Evolutionary conservation across 2,329 filamentous ascomycete species (phyloP).

Genomic region (Fusarium annulatum): DNA sequence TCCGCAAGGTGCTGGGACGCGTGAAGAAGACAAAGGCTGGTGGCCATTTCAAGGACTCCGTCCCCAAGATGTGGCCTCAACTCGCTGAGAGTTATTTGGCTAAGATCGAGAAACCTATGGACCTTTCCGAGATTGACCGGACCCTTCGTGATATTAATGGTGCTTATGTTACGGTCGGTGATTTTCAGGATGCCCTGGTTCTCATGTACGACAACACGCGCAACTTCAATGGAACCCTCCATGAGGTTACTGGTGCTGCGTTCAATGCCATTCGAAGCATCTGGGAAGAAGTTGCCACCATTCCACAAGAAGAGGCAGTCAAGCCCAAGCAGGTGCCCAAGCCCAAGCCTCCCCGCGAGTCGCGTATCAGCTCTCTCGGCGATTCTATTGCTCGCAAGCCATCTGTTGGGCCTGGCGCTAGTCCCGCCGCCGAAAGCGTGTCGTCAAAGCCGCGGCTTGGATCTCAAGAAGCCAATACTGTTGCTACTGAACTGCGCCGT

Average conservation of each 20-base stretch:
- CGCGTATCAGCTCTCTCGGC: conserved; percentile 44
- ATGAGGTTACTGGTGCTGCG: conserved; percentile 74
- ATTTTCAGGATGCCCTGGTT: conserved; percentile 78
- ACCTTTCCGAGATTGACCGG: conserved; percentile 83
- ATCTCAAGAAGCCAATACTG: conserved; percentile 28
- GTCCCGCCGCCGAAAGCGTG: conserved; percentile 43
- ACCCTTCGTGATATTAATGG: conserved; percentile 74
- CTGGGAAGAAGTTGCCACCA: conserved; percentile 57
- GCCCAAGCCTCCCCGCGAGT: conserved; percentile 52
- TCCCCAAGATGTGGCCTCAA: conserved; percentile 78
- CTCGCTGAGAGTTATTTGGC: conserved; percentile 80
- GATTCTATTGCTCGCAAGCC: conserved; percentile 45
- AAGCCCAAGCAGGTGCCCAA: conserved; percentile 64
- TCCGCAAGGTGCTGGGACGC: conserved; percentile 74
- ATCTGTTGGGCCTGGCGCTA: conserved; percentile 46
- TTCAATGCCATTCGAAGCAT: conserved; percentile 67
- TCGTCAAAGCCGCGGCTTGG: conserved; percentile 33
- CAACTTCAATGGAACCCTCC: conserved; percentile 83
- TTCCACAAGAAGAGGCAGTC: conserved; percentile 64
- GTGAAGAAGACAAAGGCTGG: conserved; percentile 90
- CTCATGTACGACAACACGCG: conserved; percentile 83
- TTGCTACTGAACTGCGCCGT: conserved; percentile 64
- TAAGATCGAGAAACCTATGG: conserved; percentile 81
- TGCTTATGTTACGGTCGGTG: conserved; percentile 74
- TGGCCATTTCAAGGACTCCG: conserved; percentile 78